phyloP scores from a whole-genome alignment of 2,329 filamentous ascomycete species.

The Diaporthe sp. region DNA sequence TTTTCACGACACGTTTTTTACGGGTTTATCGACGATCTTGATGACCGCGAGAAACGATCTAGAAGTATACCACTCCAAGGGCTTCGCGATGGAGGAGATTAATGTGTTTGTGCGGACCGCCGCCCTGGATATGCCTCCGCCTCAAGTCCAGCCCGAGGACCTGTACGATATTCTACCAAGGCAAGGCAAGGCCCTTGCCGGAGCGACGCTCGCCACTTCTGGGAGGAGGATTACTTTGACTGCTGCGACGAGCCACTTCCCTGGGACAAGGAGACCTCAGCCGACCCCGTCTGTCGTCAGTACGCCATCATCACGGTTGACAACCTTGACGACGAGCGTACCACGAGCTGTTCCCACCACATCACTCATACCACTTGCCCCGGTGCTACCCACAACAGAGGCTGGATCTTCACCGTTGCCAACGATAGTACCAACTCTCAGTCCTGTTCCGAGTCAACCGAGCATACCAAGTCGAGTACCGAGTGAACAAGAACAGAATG shows the following conservation, averaged over 20 bases:
- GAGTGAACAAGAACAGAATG: constrained; percentile 6
- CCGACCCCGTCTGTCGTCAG: neutral
- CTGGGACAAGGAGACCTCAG: neutral
- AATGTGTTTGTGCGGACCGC: neutral
- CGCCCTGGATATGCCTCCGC: neutral
- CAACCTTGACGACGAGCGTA: constrained; percentile 8
- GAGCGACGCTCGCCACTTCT: constrained; percentile 12
- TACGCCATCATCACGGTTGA: neutral
- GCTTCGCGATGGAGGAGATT: neutral
- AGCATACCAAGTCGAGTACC: neutral
- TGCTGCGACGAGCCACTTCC: constrained; percentile 8
- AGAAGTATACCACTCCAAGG: neutral
- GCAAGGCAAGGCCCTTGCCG: neutral
- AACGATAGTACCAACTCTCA: neutral
- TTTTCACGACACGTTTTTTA: neutral
- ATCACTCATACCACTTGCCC: neutral
- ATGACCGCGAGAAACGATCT: neutral
- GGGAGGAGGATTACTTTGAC: constrained; percentile 11
- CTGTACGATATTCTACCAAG: constrained; percentile 3
- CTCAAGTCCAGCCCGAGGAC: neutral
- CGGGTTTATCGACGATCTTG: neutral
- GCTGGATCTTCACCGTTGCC: neutral
- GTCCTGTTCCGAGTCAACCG: neutral
- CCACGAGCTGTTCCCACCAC: neutral
- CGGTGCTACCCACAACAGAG: neutral